A percentile compares a stretch with the other conserved stretches of the same genome.
These are phyloP conservation scores for Ustulina deusta DNA, from an alignment of 2,329 filamentous ascomycete genomes.

Conservation along the genomic window DNA sequence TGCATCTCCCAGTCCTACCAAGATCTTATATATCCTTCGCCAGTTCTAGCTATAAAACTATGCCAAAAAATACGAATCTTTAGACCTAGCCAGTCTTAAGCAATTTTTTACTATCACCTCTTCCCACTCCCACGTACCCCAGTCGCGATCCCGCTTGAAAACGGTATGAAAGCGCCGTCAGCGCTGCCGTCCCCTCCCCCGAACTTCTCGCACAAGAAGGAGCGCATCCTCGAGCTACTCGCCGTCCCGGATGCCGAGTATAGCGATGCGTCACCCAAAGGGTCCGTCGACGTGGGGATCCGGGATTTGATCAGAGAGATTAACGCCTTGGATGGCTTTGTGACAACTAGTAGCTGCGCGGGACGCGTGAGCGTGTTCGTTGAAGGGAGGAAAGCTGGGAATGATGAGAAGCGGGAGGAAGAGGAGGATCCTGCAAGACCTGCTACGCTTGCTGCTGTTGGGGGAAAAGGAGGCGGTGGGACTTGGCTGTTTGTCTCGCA, in stretches of 20 bases:
- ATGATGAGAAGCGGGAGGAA: conserved; percentile 37
- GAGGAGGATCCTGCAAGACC: conserved; percentile 39
- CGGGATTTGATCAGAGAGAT: conserved; percentile 81
- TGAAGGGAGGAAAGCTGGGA: conserved; percentile 73
- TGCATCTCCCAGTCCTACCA: not conserved
- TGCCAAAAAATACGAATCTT: no score
- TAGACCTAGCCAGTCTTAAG: no score
- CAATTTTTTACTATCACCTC: not conserved
- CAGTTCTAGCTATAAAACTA: no score
- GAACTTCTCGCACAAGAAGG: conserved; percentile 72
- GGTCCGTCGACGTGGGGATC: conserved; percentile 84
- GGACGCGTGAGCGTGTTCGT: conserved; percentile 89
- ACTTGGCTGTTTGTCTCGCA: conserved; percentile 92
- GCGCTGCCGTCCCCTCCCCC: conserved; percentile 41
- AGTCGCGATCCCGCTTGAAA: not conserved
- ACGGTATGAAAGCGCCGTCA: conserved; percentile 13
- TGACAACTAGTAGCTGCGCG: conserved; percentile 94
- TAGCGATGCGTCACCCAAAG: conserved; percentile 88
- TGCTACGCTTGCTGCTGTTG: conserved; percentile 68
- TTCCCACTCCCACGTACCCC: not conserved
- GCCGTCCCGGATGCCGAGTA: conserved; percentile 77
- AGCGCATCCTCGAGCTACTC: conserved; percentile 77
- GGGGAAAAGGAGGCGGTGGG: conserved; percentile 87
- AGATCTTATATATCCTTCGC: not conserved
- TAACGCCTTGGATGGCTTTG: conserved; percentile 78